Evolutionary conservation across 2,329 filamentous ascomycete genomes (phyloP), one percentile per base, ranked within the genome.

Genomic region (Fusarium lateritium): DNA sequence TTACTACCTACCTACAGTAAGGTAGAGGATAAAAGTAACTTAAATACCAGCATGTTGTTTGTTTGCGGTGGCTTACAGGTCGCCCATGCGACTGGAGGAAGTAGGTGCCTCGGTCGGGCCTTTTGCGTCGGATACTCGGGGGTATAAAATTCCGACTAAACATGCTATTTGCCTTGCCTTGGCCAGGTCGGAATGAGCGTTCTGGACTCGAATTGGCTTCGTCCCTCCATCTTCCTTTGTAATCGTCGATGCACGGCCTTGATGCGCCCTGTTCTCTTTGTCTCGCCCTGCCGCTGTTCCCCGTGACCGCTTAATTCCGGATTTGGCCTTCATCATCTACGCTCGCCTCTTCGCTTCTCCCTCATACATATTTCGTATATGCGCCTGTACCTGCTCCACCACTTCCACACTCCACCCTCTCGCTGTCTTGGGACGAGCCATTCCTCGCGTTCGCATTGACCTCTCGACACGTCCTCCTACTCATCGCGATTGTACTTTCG

Each of bases 381-480:
- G 73, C 73, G 71, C 69, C 62, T 65, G 54, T 69, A 67, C 71
- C 73, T 65, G 62, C 73, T 75, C 72, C 67, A 73, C 67, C 67
- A 67, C 67, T 61, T 72, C 62, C 60, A 73, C 69, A 56, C 67
- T 73, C 72, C 70, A 73, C 71, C 65, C 69, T 65, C 62, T 66
- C 61, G 70, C 72, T 69, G 61, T 62, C 65, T 69, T 73, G 63
- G 65, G 51, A 62, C 63, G 56, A 72, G 56, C 60, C 70, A 65
- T 70, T 65, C 62, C 62, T 70, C 65, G 62, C 69, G 59, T 60
- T 66, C 57, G 54, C 64, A 51, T 60, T 68, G 60, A 58, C 55
- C 63, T 55, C 44, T 54, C 63, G 54, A 61, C 65, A 63, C 59
- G 57, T 62, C 63, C 60, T 51, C 39, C 31, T 57, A 34, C 39